Evolutionary conservation across 2,329 filamentous ascomycete species (phyloP).

Genomic region (Mycosphaerelloides madeirae): DNA sequence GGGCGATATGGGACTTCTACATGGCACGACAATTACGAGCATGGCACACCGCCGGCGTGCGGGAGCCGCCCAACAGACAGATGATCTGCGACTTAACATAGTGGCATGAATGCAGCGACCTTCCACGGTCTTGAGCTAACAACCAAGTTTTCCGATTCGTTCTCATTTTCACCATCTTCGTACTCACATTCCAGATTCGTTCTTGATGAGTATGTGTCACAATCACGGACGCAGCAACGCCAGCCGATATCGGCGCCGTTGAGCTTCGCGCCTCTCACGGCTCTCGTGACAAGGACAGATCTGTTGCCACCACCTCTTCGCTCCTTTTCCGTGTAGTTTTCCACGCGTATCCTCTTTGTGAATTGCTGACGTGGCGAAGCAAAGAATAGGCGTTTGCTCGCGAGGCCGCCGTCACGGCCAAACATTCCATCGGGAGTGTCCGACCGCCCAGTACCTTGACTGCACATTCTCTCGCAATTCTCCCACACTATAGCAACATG

Average conservation of each 20-base stretch:
- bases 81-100: constrained; percentile 2
- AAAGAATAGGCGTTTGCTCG: not conserved
- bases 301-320: too few relatives aligned
- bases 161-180: not conserved
- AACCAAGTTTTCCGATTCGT: not conserved
- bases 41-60: constrained; percentile 8
- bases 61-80: constrained; percentile 4
- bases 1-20: constrained; percentile 41
- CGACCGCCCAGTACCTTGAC: not conserved
- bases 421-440: constrained; percentile 2
- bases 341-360: too few relatives aligned
- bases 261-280: not conserved
- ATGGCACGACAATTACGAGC: constrained; percentile 12
- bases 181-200: not conserved
- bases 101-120: constrained; percentile 3
- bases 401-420: not conserved
- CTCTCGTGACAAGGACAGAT: too few relatives aligned
- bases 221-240: not conserved
- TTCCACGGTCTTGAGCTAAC: not conserved
- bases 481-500: not conserved
- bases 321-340: too few relatives aligned
- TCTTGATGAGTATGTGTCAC: not conserved
- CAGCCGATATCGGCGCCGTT: not conserved
- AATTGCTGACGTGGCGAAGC: not conserved
- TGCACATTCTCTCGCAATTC: not conserved